Base-by-base conservation (phyloP, 768 basidiomycete species). In the Xerocomellus dryophilus region DNA sequence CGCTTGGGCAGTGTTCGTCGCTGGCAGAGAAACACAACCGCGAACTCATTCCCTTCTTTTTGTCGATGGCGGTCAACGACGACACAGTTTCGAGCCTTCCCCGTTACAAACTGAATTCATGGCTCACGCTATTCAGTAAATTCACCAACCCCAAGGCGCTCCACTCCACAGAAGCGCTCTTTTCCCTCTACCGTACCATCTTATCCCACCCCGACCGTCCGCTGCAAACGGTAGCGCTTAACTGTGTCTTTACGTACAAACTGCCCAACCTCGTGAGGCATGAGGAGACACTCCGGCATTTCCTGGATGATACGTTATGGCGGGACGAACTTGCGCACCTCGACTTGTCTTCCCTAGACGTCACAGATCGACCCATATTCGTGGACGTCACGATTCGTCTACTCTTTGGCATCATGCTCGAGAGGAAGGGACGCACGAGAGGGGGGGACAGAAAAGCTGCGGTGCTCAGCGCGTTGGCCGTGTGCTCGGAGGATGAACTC, bases 141-240 rank as follows among this genome's bases (percentile, higher is more conserved):
- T 90, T 99, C 67, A 74, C 75, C 61, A 98, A 98, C 65, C 96
- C 95, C n/a, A 96, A 92, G 72, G 90, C 93, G 0, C 74, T 95
- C 2, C 80, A 84, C 64, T 77, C 82, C 7, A 81, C 90, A 0
- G 79, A 86, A 9, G 77, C 78, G 0, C 76, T 98, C 5, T 81
- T 79, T 39, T 47, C 74, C 2, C 66, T 93, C 21, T 96, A 94
- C 71, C 77, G 78, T 14, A 73, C 80, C n/a, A 78, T 91, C 20
- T 79, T 98, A 21, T 86, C 93, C 5, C 86, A 93, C 58, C 90
- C 94, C 3, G 94, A 98, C 60, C 82, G 83, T 14, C 62, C 81
- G 4, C 74, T 98, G 3, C 96, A 97, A 71, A 76, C 73, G 8
- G 74, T 85, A 12, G 83, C 94, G 0, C 74, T 98, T 4, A 78